Base-by-base conservation (phyloP, 768 basidiomycete species). In the Tricholoma terreum region DNA sequence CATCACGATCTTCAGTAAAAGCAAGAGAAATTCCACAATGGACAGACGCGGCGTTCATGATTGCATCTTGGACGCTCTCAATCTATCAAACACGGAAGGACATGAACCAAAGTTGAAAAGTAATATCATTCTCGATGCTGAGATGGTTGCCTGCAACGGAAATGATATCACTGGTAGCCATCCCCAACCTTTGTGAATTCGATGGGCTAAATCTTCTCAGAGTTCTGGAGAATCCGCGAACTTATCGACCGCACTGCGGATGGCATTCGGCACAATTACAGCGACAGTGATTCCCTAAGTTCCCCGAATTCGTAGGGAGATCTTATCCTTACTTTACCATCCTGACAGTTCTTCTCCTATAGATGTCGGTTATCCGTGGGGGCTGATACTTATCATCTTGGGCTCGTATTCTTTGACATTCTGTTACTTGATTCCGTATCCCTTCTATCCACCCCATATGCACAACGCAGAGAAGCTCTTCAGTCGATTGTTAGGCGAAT, bases 1-100 rank as follows among this genome's bases (percentile, higher is more conserved):
- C 5, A 88, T 95, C 58, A 85, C 73, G 1, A 93, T 96, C 38
- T 94, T 88, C 68, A 94, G 91, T 75, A 96, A 98, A 72, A 93
- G 89, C 64, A 86, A 83, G 56, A 73, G 94, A 15, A 84, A 96
- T 64, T 93, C 90, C 27, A 96, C 94, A 0, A 54, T 72, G 52
- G 93, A 95, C 65, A 80, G 94, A 31, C 62, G 76, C 46, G 87
- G 79, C n/a, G 73, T 92, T 9, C 92, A 81, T 55, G 61, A 56
- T 8, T 77, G 86, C 40, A 84, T 96, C 33, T 77, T 78, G 19
- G 75, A 79, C 6, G 79, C 89, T 1, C 76, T 95, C 4, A 80
- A 80, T 10, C 64, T 87, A 4, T 53, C 60, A 4, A 54, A 34
- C 9, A 14, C 50, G 36, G 40, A 56, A 65, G 38, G 21, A 51